phyloP scores from a whole-genome alignment of 805 yeast species.

The Nakazawaea ambrosiae region DNA sequence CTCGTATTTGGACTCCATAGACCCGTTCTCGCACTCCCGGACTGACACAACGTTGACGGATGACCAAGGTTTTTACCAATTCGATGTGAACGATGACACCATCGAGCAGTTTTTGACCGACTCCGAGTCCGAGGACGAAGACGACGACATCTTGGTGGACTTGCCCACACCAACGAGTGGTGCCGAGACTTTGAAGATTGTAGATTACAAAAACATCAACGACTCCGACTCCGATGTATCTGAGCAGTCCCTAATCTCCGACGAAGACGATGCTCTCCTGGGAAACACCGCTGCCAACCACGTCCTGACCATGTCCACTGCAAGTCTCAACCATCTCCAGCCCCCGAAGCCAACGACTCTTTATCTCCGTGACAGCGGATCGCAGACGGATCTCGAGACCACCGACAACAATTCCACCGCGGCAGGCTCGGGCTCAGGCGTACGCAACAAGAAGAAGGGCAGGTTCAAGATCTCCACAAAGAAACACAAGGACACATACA shows the following conservation, averaged over 20 bases:
- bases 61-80: slow-evolving; percentile 12
- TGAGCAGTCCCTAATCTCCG: slow-evolving; percentile 10
- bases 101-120: not conserved
- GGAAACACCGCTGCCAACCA: not conserved
- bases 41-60: slow-evolving; percentile 7
- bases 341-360: not conserved
- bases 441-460: slow-evolving; percentile 17
- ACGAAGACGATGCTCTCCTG: slow-evolving; percentile 2
- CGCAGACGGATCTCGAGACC: slow-evolving; percentile 6
- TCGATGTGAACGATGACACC: not conserved
- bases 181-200: too few species aligned
- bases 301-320: not conserved
- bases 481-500: slow-evolving; percentile 26
- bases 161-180: not conserved
- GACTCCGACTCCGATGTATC: slow-evolving; percentile 13
- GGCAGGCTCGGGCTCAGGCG: not conserved
- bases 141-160: slow-evolving; percentile 1
- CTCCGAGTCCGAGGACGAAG: slow-evolving; percentile 7
- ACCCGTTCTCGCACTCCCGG: slow-evolving; percentile 1
- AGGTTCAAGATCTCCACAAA: slow-evolving; percentile 27
- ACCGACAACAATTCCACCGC: not conserved
- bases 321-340: too few species aligned
- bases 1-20: not conserved
- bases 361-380: not conserved
- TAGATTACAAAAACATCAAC: too few species aligned